Base-by-base conservation (phyloP, 805 yeast species). In the Pichia scutulata region DNA sequence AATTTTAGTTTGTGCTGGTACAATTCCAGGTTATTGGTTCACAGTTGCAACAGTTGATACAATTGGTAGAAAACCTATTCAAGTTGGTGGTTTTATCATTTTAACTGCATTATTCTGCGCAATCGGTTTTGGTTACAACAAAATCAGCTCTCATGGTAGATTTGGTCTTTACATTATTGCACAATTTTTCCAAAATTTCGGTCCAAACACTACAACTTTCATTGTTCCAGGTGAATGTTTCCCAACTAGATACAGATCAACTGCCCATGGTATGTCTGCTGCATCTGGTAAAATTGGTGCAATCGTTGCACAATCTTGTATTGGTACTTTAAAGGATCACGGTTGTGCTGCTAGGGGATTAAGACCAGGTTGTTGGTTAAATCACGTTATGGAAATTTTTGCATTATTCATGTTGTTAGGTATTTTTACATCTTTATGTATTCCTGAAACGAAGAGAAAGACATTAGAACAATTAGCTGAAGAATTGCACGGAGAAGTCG, bases 221-320 rank as follows among this genome's bases (percentile, higher is more conserved):
- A 81, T 89, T 63, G 78, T 86, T 64, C 96, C 96, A 43, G 96
- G 95, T 71, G 97, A 89, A 74, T 74, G 81, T 66, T 89, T 75
- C 83, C 97, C 96, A 67, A 89, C 97, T 51, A 82, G 96, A 76
- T 89, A 88, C 73, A 85, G 96, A 82, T 88, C 96, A 22, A 82
- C 95, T 57, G 96, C 96, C 45, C 97, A 89, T 63, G 97, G 97
- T 77, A 77, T 89, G 55, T 88, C 95, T 56, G 96, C 97, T 60
- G 97, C 95, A 47, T 69, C 81, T 33, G 97, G 96, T 76, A 89
- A 89, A 69, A 75, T 88, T 61, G 97, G 96, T 74, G 95, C 96
- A 52, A 87, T 89, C 59, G 80, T 89, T 74, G 96, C 96, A 25
- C 93, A 85, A 73, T 82, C 90, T 55, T 84, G 86, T 67, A 70